phyloP scores from a whole-genome alignment of 139 green algal genomes.

The Micromonas commoda region DNA sequence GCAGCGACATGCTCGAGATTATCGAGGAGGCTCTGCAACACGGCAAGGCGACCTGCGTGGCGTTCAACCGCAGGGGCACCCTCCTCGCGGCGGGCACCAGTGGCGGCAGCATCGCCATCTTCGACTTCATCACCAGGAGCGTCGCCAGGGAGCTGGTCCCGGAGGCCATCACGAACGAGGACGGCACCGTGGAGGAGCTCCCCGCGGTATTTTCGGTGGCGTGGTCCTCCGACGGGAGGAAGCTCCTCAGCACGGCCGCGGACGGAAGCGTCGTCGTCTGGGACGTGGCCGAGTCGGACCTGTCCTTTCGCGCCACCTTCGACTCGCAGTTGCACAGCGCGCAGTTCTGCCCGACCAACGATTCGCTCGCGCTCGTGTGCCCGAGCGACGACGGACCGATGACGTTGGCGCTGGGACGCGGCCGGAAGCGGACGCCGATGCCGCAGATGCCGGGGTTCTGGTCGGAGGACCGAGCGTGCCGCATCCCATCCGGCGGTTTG shows the following conservation, averaged over 20 bases:
- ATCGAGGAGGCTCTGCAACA: slow-evolving; percentile 60
- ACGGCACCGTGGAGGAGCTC: not conserved
- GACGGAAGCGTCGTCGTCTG: slow-evolving; percentile 55
- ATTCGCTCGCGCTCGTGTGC: not conserved
- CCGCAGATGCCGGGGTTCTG: not conserved
- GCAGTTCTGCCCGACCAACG: not conserved
- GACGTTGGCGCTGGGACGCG: slow-evolving; percentile 41
- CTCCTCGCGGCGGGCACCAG: slow-evolving; percentile 68
- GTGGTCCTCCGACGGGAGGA: slow-evolving; percentile 64
- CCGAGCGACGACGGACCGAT: slow-evolving; percentile 38
- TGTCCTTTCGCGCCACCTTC: not conserved
- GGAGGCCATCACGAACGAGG: slow-evolving; percentile 22
- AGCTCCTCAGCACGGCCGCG: slow-evolving; percentile 48
- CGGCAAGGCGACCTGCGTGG: slow-evolving; percentile 42
- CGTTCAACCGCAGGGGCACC: slow-evolving; percentile 71
- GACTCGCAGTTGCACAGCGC: not conserved
- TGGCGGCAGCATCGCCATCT: slow-evolving; percentile 69
- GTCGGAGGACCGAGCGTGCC: not conserved
- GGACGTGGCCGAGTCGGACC: slow-evolving; percentile 48
- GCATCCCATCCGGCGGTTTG: not conserved
- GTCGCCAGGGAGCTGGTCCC: slow-evolving; percentile 42
- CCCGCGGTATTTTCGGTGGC: slow-evolving; percentile 48
- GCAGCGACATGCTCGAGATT: slow-evolving; percentile 40
- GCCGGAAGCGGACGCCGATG: slow-evolving; percentile 9
- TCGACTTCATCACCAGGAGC: slow-evolving; percentile 73